These are phyloP conservation scores for Decorospora gaudefroyi DNA, from an alignment of 2,329 filamentous ascomycete genomes.

Conservation along the genomic window DNA sequence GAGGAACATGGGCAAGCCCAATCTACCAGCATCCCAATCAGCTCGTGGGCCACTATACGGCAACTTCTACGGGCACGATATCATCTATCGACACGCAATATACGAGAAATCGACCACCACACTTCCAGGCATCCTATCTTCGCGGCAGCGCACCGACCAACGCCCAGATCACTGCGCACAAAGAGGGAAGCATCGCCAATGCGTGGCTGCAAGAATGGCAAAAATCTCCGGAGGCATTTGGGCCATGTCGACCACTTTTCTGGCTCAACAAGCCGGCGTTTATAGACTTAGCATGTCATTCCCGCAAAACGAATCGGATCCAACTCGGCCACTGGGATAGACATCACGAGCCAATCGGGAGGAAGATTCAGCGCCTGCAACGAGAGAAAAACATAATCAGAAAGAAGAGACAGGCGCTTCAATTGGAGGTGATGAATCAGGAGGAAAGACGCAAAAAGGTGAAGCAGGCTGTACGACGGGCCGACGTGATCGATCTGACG, in stretches of 20 bases:
- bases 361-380: conserved; percentile 4
- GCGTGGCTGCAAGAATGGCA: conserved; percentile 14
- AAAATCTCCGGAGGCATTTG: conserved; percentile 1
- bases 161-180: background rate
- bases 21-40: background rate
- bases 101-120: background rate
- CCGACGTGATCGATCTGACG: conserved; percentile 12
- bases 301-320: background rate
- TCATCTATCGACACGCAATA: background rate
- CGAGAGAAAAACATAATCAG: background rate
- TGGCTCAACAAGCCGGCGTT: conserved; percentile 8
- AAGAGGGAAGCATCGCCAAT: conserved; percentile 1
- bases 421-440: background rate
- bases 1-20: background rate
- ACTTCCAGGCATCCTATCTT: background rate
- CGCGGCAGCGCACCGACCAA: background rate
- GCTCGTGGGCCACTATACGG: background rate
- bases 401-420: background rate
- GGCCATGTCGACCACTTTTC: background rate
- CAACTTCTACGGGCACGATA: too few relatives aligned
- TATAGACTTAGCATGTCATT: conserved; percentile 9
- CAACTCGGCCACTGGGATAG: conserved; percentile 11
- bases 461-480: conserved; percentile 1
- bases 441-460: conserved; percentile 4
- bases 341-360: conserved; percentile 9